phyloP scores from a whole-genome alignment of 495 filamentous ascomycete species.

The Annulohypoxylon nitens region DNA sequence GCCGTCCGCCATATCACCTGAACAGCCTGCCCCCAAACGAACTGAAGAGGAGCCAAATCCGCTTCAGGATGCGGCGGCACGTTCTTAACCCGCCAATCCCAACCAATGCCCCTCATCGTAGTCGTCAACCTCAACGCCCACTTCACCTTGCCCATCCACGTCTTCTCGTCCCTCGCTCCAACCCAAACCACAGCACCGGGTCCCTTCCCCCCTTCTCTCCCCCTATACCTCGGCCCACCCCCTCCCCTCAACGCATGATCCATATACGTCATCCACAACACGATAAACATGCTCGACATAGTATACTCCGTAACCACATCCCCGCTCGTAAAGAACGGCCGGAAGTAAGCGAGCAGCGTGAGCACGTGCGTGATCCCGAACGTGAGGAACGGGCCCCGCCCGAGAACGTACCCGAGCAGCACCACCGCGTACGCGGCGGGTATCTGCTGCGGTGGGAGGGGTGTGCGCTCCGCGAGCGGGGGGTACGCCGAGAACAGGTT shows the following conservation, averaged over 20 bases:
- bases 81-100: conserved; percentile 49
- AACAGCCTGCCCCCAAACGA: conserved; percentile 9
- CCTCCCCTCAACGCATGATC: background rate
- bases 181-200: background rate
- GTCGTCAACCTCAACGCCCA: conserved; percentile 30
- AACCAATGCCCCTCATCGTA: conserved; percentile 42
- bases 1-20: conserved; percentile 13
- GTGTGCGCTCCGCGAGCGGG: conserved; percentile 10
- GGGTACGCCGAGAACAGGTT: conserved; percentile 18
- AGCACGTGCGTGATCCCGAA: background rate
- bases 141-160: conserved; percentile 29
- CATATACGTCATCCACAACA: conserved; percentile 4
- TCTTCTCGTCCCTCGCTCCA: conserved; percentile 23
- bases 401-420: conserved; percentile 16
- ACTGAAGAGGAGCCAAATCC: background rate
- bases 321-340: conserved; percentile 24
- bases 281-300: background rate
- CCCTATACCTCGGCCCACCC: conserved; percentile 14
- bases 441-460: conserved; percentile 6
- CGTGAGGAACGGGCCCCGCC: conserved; percentile 1
- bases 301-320: conserved; percentile 19
- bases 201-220: background rate
- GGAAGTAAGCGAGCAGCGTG: background rate
- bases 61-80: conserved; percentile 27
- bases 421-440: background rate